Conservation (phyloP, 805 yeast genomes). For the Candida argentea region DNA sequence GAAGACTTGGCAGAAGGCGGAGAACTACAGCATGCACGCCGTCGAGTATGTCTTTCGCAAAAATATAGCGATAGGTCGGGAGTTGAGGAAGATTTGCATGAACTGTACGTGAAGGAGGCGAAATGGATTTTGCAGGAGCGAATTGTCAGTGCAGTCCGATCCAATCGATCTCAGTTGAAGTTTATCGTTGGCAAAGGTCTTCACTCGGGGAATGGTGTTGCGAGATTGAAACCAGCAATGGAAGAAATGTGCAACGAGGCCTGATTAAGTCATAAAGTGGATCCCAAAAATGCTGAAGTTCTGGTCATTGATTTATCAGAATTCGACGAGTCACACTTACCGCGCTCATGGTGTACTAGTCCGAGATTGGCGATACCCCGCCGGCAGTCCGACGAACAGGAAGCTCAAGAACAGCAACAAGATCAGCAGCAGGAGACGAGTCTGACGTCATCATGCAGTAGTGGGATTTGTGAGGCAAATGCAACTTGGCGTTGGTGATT, state of each 20-base stretch:
- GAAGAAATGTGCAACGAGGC: constrained; percentile 66
- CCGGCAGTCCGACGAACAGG: no score
- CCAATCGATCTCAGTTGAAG: constrained; percentile 51
- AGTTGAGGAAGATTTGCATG: constrained; percentile 90
- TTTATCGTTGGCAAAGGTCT: constrained; percentile 92
- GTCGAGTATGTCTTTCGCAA: constrained; percentile 84
- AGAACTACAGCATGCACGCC: constrained; percentile 63
- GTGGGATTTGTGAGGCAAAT: no score
- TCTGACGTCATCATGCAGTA: no score
- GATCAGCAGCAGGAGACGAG: no score
- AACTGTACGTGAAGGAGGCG: constrained; percentile 84
- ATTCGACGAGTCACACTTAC: no score
- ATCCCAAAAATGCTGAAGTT: constrained; percentile 72
- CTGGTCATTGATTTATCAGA: constrained; percentile 64
- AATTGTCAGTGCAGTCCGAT: constrained; percentile 49
- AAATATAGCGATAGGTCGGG: constrained; percentile 74
- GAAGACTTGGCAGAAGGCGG: constrained; percentile 49
- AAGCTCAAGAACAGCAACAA: no score
- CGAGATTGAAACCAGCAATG: constrained; percentile 84
- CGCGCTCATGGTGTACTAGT: no score
- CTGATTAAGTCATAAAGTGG: constrained; percentile 49
- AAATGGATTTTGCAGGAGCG: constrained; percentile 64
- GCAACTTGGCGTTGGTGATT: no score
- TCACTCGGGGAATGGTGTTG: constrained; percentile 73
- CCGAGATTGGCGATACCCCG: no score